A percentile compares a stretch with the other conserved stretches of the same genome.
These are phyloP conservation scores for Eucalyptus curtisii DNA, from an alignment of 345 rosid genomes.

Conservation along the genomic window DNA sequence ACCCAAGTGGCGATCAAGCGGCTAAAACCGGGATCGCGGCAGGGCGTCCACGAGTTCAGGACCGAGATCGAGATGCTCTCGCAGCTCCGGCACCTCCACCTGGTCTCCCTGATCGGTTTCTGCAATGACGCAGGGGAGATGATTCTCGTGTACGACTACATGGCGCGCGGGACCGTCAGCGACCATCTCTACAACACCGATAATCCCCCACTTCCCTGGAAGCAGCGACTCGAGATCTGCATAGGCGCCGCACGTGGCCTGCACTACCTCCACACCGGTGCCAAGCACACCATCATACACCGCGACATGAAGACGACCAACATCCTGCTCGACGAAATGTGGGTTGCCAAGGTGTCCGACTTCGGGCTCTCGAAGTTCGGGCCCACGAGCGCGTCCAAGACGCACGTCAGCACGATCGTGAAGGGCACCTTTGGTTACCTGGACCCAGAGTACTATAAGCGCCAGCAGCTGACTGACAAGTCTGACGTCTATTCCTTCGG, in stretches of 20 bases:
- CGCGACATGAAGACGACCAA: conserved; percentile 8
- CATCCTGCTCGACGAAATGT: conserved; percentile 7
- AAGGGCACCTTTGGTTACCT: conserved; percentile 27
- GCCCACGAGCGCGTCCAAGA: not conserved
- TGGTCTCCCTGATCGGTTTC: conserved; percentile 28
- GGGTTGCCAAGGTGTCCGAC: conserved; percentile 24
- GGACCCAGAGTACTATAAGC: conserved; percentile 56
- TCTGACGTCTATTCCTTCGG: conserved; percentile 70
- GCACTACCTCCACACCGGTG: conserved; percentile 17
- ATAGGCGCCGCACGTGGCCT: conserved; percentile 32
- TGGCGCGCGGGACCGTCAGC: conserved; percentile 13
- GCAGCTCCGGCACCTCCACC: conserved; percentile 17
- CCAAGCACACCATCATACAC: conserved; percentile 5
- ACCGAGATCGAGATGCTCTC: conserved; percentile 33
- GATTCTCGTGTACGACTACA: conserved; percentile 33
- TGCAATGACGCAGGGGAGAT: conserved; percentile 27
- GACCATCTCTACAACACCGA: conserved; percentile 13
- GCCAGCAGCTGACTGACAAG: conserved; percentile 41
- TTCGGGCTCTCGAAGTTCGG: not conserved
- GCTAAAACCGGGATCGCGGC: conserved; percentile 12
- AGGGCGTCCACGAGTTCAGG: conserved; percentile 25
- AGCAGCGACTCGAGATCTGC: conserved; percentile 27
- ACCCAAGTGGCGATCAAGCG: conserved; percentile 29
- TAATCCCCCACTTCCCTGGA: conserved; percentile 20
- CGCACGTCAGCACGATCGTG: conserved; percentile 12